Evolutionary conservation across 352 stramenopile species (phyloP), one percentile per base, ranked within the genome.

Genomic region (Phytophthora lateralis): DNA sequence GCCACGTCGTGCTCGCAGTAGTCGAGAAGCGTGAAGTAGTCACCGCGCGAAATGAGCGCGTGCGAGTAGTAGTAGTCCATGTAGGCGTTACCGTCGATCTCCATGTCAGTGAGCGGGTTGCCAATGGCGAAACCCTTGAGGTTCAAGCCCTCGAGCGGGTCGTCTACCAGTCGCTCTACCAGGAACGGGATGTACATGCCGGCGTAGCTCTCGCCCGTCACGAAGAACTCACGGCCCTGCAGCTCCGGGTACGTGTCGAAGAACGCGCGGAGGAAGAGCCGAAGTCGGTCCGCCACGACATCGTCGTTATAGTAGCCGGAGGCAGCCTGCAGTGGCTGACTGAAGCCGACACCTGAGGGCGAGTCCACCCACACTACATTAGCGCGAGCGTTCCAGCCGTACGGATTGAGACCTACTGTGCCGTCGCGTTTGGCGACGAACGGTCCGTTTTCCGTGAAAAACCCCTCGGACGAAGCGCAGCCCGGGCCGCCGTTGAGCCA

Each of bases 401-500:
- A 93, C 27, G 70, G 66, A 57, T 97, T 96, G 27, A 88, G 55
- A 39, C 76, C 70, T 17, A 96, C 65, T 0, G 57, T 75, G 20
- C 65, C 60, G 58, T 90, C 79, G 7, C 60, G 51, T n/a, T 70
- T 63, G 27, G 84, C 78, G 35, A 87, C 64, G 45, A 92, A 90
- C 21, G 83, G 79, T 4, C 83, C 83, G 58, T 90, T 89, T 64
- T 89, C 83, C 14, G 80, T 90, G 66, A 97, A 83, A 55, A 98
- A 89, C 0, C 91, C 93, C 29, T 85, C 69, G 35, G 85, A 66
- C 12, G 81, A 96, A 10, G 82, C 87, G 63, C 88, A 96, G 3
- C 91, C 92, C 0, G 92, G 93, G 7, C 92, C 94, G 27, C 93
- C 92, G 58, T 98, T 98, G 35, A 97, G 80, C 93, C 92, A 98